phyloP scores from a whole-genome alignment of 805 yeast genomes.

The Naumovozyma baii region DNA sequence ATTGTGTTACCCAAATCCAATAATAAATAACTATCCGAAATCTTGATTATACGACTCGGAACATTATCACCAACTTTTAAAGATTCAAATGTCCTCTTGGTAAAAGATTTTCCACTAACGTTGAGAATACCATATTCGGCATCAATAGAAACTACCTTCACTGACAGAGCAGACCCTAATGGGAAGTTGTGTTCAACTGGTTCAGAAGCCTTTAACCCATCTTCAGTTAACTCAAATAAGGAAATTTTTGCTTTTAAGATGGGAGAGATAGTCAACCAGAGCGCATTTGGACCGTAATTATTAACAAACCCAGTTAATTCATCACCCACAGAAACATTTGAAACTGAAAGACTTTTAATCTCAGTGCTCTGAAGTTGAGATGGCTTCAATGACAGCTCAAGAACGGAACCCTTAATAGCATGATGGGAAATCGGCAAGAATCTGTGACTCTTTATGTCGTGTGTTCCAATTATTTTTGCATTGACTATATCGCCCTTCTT shows the following conservation, averaged over 20 bases:
- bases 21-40: constrained; percentile 49
- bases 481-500: constrained; percentile 46
- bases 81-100: constrained; percentile 36
- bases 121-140: constrained; percentile 40
- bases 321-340: constrained; percentile 41
- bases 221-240: constrained; percentile 51
- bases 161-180: constrained; percentile 59
- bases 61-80: constrained; percentile 44
- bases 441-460: constrained; percentile 57
- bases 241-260: constrained; percentile 56
- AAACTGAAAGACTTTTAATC: constrained; percentile 29
- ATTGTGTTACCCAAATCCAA: constrained; percentile 60
- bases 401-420: constrained; percentile 42
- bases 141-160: constrained; percentile 46
- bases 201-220: constrained; percentile 36
- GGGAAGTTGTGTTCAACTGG: constrained; percentile 53
- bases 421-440: constrained; percentile 58
- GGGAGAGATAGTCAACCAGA: constrained; percentile 67
- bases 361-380: constrained; percentile 27
- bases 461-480: constrained; percentile 67
- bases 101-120: constrained; percentile 41
- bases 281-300: constrained; percentile 46
- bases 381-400: constrained; percentile 55
- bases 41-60: constrained; percentile 55
- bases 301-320: constrained; percentile 54